Evolutionary conservation across 495 filamentous ascomycete species (phyloP), one percentile per base, ranked within the genome.

Genomic region (Lophium mytilinum): DNA sequence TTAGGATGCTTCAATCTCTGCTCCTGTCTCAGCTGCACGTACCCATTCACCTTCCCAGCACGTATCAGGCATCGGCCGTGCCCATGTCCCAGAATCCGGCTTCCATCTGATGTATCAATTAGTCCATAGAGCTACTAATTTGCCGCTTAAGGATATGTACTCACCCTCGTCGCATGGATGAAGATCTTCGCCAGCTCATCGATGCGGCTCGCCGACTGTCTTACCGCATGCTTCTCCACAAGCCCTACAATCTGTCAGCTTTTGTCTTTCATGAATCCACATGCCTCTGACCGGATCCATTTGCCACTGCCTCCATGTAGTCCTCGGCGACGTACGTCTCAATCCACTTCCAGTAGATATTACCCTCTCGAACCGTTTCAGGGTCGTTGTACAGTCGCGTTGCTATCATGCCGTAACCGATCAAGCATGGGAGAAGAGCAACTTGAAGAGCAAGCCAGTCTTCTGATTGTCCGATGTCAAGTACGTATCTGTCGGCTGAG

Each of bases 31-130:
- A 6, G 3, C 24, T 30, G 24, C 24, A 30, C 2, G 6, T 6
- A 30, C 24, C 24, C 24, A 30, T 30, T 30, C 24, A 30, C 24
- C 24, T 30, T 30, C 24, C 10, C 41, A 15, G 39, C 52, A 14
- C 37, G 24, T 47, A 39, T 18, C 14, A 43, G 37, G 24, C 41
- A 11, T 37, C 45, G 6, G 40, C 52, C 36, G 63, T 57, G 2
- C 88, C 84, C 83, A 94, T 93, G 50, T 90, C 83, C 90, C 90
- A 94, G 71, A 95, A 94, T 1, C 80, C 84, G 62, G 83, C 85
- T 71, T 95, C 90, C 80, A 95, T 83, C 81, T 94, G n/a, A 50
- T 40, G 43, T 55, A 4, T 30, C 24, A 34, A 37, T 54, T 51
- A 53, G 55, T 46, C 21, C 17, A 21, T 50, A 39, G 51, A 17